A percentile compares a stretch with the other conserved stretches of the same genome.
Evolutionary conservation across 2,329 filamentous ascomycete species (phyloP).

Genomic region (Rasamsonia emersonii): DNA sequence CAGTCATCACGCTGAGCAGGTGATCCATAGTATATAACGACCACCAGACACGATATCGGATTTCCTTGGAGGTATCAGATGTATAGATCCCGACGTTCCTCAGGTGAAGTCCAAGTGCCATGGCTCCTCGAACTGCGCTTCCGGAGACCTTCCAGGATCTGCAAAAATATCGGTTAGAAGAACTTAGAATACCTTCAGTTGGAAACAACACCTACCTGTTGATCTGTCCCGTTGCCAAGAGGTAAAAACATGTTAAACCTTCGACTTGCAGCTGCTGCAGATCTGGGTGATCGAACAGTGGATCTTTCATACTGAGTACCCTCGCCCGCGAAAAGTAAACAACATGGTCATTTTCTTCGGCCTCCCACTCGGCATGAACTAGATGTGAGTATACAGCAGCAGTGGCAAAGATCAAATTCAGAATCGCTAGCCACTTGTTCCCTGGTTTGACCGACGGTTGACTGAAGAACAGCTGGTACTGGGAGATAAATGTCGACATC

Average conservation of each 20-base stretch:
- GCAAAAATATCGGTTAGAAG: neutral
- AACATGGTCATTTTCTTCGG: conserved; percentile 30
- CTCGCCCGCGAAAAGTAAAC: conserved; percentile 35
- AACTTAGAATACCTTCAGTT: neutral
- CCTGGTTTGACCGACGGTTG: conserved; percentile 26
- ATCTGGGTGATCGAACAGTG: conserved; percentile 34
- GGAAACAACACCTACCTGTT: conserved; percentile 28
- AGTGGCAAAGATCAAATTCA: conserved; percentile 39
- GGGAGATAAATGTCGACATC: conserved; percentile 31
- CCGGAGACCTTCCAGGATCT: conserved; percentile 37
- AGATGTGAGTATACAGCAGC: conserved; percentile 32
- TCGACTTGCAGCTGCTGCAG: conserved; percentile 37
- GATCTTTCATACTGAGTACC: conserved; percentile 28
- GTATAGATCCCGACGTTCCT: conserved; percentile 29
- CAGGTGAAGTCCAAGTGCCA: conserved; percentile 35
- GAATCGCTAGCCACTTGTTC: conserved; percentile 34
- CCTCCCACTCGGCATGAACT: conserved; percentile 26
- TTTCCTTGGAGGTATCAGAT: conserved; percentile 33
- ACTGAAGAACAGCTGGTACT: conserved; percentile 32
- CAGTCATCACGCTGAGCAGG: conserved; percentile 35
- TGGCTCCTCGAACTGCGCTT: conserved; percentile 31
- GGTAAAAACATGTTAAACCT: conserved; percentile 34
- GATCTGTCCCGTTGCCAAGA: conserved; percentile 32
- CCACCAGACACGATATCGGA: conserved; percentile 39
- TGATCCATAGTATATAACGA: conserved; percentile 36